Base-by-base conservation (phyloP, 352 stramenopile species). In the Globisporangium camurandrum region DNA sequence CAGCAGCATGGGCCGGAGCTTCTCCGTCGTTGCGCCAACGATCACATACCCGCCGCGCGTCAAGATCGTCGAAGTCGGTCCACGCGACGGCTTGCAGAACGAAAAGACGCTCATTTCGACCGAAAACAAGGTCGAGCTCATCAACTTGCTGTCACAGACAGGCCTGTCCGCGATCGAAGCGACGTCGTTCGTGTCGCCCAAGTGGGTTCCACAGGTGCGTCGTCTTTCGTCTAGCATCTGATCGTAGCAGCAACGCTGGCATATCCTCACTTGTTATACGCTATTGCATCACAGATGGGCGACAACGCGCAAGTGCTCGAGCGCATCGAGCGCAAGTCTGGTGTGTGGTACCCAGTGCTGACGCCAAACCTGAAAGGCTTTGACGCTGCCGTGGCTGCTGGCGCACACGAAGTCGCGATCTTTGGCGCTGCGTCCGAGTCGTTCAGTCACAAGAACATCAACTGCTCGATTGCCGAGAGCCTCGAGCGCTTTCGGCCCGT, bases 381-480 rank as follows among this genome's bases (percentile, higher is more conserved):
- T 49, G 69, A 97, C 19, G 65, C 64, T 48, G 93, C 93, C 11
- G 56, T 96, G 8, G 74, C 78, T 26, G 81, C 82, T 44, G 71
- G 77, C n/a, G 86, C 84, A 4, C 70, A 94, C 42, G 91, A 98
- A 64, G 92, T 99, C 31, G 92, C 95, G 11, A 96, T 99, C 54
- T 98, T 99, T 60, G 93, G 72, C 8, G 90, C 95, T 0, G 95
- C 95, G 5, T 98, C 92, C 12, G 95, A 99, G 55, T 68, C 74
- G 22, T 99, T 99, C 61, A 97, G 88, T 36, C 69, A 88, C 48
- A 94, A 93, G 64, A 99, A 99, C 60, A 98, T 98, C 60, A 98
- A 98, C 67, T 98, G 95, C 59, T 96, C 76, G 9, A 97, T 98
- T 55, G 72, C 95, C 40, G 93, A 98, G 62, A 97, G 89, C 42